Base-by-base conservation (phyloP, 2,329 filamentous ascomycete species). In the Zymoseptoria brevis region DNA sequence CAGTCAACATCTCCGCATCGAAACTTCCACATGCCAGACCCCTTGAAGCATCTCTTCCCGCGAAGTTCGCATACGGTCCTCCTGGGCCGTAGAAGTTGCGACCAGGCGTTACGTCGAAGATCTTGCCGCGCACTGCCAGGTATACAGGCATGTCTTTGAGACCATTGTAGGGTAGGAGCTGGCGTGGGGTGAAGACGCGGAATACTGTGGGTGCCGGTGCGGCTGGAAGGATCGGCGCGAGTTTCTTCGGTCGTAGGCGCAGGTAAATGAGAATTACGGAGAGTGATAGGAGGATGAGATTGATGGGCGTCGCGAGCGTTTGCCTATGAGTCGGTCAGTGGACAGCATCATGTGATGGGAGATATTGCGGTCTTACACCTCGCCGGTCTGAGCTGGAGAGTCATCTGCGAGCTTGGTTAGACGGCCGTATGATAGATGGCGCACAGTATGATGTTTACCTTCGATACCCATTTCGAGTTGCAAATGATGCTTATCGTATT, bases 21-120 rank as follows among this genome's bases (percentile, higher is more conserved):
- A 99, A 97, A 77, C 90, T 96, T 60, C 92, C 90, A 74, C 84
- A 89, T 1, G 94, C 93, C 61, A 99, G 77, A 0, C 94, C 94
- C 56, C 93, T 83, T 64, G 84, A 90, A 19, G 94, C 94, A 75
- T 99, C 94, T 48, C 92, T 81, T 0, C 94, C 94, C 0, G 94
- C 94, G 72, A 99, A 99, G 78, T 97, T 97, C 74, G 87, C 87
- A 75, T 99, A 99, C 1, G 93, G 91, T 0, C 93, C 93, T 11
- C 91, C 92, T 19, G 94, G 94, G 3, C 94, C 94, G 77, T 99
- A 99, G 75, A 97, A 97, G 79, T 95, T 92, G 70, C 87, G 84
- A 22, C 94, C 93, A 13, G 85, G 78, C 0, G 87, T 85, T 22
- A 97, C 93, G 73, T 99, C 94, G 73, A 96, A 97, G 64, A 97